phyloP scores from a whole-genome alignment of 2,329 filamentous ascomycete genomes.

The Arthrobotrys musiformis region DNA sequence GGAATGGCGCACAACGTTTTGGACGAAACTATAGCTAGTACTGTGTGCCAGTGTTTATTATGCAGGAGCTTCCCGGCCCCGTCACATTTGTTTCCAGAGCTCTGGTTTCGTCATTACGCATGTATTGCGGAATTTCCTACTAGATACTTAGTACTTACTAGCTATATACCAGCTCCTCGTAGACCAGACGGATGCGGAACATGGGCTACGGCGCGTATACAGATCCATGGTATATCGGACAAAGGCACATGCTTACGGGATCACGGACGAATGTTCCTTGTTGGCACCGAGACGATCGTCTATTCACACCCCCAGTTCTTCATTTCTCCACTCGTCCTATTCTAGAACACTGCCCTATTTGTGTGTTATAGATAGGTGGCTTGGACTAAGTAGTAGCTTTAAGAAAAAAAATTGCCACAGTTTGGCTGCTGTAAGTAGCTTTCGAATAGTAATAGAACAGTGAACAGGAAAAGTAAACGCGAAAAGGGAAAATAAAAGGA shows the following conservation, averaged over 20 bases:
- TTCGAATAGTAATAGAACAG: constrained; percentile 1
- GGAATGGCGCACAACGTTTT: constrained; percentile 15
- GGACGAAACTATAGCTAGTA: constrained; percentile 7
- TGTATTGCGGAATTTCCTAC: neutral
- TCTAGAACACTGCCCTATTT: constrained; percentile 18
- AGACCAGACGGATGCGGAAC: neutral
- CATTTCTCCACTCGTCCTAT: constrained; percentile 17
- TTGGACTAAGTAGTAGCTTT: constrained; percentile 17
- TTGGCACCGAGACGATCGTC: constrained; percentile 27
- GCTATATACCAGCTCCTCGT: too few species aligned
- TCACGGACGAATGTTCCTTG: neutral
- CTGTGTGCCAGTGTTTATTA: neutral
- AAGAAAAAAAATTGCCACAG: constrained; percentile 21
- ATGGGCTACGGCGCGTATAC: neutral
- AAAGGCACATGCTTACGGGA: neutral
- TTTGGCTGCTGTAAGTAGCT: constrained; percentile 23
- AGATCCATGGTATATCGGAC: neutral
- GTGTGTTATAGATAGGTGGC: constrained; percentile 30
- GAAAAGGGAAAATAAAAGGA: constrained; percentile 13
- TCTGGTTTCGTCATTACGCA: constrained; percentile 24
- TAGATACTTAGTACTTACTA: too few species aligned
- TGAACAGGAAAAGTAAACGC: neutral
- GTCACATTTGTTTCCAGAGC: constrained; percentile 32
- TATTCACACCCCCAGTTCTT: constrained; percentile 35
- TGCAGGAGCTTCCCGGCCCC: constrained; percentile 15